These are phyloP conservation scores for Gracilaria caudata DNA, from an alignment of 23 red algal genomes.

Conservation along the genomic window DNA sequence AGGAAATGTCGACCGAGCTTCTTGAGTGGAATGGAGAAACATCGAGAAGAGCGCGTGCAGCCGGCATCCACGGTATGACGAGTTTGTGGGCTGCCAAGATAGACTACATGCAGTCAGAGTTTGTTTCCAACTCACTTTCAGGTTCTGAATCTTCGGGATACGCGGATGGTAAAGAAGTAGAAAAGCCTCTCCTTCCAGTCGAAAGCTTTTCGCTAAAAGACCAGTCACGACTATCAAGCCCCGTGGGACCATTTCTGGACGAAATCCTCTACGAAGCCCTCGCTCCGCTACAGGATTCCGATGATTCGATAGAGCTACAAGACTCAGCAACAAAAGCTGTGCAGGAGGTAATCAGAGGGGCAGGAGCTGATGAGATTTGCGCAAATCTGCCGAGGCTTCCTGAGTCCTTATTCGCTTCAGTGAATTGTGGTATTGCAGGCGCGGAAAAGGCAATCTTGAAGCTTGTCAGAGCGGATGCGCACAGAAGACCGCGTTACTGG, in stretches of 20 bases:
- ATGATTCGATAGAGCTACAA: constrained; percentile 35
- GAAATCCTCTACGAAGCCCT: constrained; percentile 64
- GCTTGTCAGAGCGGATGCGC: constrained; percentile 45
- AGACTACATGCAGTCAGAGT: constrained; percentile 42
- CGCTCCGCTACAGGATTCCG: constrained; percentile 23
- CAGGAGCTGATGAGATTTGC: constrained; percentile 49
- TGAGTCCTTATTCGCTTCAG: constrained; percentile 52
- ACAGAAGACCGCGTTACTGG: constrained; percentile 56
- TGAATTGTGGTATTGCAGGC: constrained; percentile 24
- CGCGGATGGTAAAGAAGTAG: constrained; percentile 27
- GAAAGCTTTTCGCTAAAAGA: constrained; percentile 64
- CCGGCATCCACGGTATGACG: constrained; percentile 55
- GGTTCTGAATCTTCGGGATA: constrained; percentile 24
- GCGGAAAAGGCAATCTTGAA: constrained; percentile 30
- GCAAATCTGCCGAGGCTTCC: constrained; percentile 42
- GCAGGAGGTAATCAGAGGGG: constrained; percentile 54
- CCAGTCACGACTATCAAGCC: constrained; percentile 32
- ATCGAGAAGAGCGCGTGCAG: constrained; percentile 36
- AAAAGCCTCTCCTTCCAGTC: constrained; percentile 39
- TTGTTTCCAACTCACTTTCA: constrained; percentile 24
- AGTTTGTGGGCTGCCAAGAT: constrained; percentile 63
- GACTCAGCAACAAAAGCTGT: constrained; percentile 50
- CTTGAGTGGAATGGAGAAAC: constrained; percentile 54
- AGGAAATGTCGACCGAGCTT: constrained; percentile 63
- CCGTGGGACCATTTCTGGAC: constrained; percentile 61